A percentile compares a stretch with the other conserved stretches of the same genome.
Conservation (phyloP, 768 basidiomycete species). For the Porpolomopsis calyptriformis region DNA sequence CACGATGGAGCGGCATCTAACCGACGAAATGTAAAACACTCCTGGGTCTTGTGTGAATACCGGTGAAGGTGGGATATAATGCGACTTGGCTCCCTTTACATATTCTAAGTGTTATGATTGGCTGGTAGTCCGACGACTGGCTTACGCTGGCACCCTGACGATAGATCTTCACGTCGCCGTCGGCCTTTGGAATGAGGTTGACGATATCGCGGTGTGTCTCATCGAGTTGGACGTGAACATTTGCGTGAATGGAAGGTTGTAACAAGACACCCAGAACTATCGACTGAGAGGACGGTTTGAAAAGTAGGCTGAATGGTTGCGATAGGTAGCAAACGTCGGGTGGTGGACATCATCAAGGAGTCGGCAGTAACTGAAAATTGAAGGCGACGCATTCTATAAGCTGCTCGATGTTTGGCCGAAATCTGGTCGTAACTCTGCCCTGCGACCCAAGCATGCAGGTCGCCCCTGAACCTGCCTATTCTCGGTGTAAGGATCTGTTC, state of each 20-base stretch:
- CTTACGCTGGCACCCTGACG: constrained; percentile 7
- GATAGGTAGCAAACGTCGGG: constrained; percentile 31
- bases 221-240: constrained; percentile 43
- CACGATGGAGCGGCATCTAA: no score
- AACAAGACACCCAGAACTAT: constrained; percentile 71
- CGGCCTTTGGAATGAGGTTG: constrained; percentile 31
- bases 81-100: no score
- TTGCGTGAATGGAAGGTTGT: constrained; percentile 59
- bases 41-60: no score
- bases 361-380: no score
- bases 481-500: no score
- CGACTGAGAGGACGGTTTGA: constrained; percentile 45
- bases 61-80: no score
- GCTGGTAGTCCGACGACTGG: neutral
- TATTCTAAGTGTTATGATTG: constrained; percentile 1
- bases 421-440: no score
- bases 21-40: no score
- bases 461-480: no score
- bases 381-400: no score
- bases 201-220: constrained; percentile 43
- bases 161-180: constrained; percentile 36
- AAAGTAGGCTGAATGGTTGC: constrained; percentile 54
- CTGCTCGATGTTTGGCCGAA: no score
- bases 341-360: neutral
- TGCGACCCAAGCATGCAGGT: no score